These are phyloP conservation scores for Lentinula raphanica DNA, from an alignment of 768 basidiomycete species.

Conservation along the genomic window DNA sequence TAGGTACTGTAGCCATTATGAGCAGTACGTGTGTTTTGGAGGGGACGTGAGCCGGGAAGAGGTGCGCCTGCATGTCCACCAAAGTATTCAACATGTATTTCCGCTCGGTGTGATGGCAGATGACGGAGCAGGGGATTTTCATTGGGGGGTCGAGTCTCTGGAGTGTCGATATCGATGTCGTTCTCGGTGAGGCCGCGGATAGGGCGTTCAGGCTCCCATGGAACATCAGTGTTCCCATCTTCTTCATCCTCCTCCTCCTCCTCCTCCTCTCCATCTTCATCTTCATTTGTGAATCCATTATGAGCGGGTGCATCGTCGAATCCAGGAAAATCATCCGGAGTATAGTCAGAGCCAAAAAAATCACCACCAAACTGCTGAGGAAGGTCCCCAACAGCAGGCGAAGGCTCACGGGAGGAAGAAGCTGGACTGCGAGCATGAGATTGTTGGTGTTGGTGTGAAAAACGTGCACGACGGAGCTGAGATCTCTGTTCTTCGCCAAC, in stretches of 20 bases:
- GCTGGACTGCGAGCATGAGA: too few species aligned
- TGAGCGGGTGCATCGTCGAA: background rate
- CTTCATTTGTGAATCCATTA: background rate
- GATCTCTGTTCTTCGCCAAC: background rate
- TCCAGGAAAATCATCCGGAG: background rate
- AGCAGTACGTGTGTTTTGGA: background rate
- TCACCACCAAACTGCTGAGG: conserved; percentile 7
- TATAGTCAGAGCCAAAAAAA: conserved; percentile 8
- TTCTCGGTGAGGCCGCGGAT: background rate
- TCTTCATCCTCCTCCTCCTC: too few species aligned
- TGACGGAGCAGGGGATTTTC: background rate
- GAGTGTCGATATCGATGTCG: background rate
- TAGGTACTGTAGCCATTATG: background rate
- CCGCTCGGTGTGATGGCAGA: background rate
- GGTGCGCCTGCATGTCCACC: background rate
- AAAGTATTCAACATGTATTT: background rate
- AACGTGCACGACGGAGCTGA: background rate
- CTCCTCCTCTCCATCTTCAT: too few species aligned
- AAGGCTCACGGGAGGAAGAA: too few species aligned
- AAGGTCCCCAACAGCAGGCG: background rate
- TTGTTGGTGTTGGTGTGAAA: background rate
- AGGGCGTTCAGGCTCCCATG: too few species aligned
- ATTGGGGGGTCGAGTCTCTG: background rate
- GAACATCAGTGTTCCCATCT: too few species aligned
- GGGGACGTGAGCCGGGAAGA: background rate